Evolutionary conservation across 352 stramenopile species (phyloP).

Genomic region (Phytopythium helicoides): DNA sequence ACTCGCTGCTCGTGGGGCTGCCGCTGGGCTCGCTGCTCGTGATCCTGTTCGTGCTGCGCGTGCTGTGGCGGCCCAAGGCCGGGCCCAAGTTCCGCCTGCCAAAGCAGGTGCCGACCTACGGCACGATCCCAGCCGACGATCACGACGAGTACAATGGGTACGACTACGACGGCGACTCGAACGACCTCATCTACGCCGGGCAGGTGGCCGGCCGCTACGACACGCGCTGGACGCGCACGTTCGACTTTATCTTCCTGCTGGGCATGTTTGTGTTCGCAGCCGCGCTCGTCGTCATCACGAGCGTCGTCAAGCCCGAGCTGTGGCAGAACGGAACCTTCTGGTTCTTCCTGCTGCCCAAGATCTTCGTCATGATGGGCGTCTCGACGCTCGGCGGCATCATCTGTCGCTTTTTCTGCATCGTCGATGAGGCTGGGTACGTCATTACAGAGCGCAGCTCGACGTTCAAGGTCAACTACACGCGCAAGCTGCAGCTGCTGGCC

Average conservation of each 20-base stretch:
- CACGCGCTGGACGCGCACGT: slow-evolving; percentile 80
- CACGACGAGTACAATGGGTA: slow-evolving; percentile 37
- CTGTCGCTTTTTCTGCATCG: slow-evolving; percentile 75
- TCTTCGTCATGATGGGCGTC: slow-evolving; percentile 80
- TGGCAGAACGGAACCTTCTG: slow-evolving; percentile 75
- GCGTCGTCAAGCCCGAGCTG: slow-evolving; percentile 49
- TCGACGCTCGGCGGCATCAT: slow-evolving; percentile 69
- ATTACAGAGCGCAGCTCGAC: slow-evolving; percentile 81
- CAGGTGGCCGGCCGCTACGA: slow-evolving; percentile 80
- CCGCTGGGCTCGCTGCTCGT: slow-evolving; percentile 56
- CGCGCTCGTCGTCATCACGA: slow-evolving; percentile 53
- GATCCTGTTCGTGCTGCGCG: slow-evolving; percentile 59
- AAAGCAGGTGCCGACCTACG: slow-evolving; percentile 80
- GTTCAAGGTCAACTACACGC: slow-evolving; percentile 90
- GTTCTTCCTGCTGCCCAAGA: slow-evolving; percentile 75
- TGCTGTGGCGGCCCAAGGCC: slow-evolving; percentile 69
- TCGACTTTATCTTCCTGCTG: slow-evolving; percentile 79
- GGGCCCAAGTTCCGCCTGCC: slow-evolving; percentile 78
- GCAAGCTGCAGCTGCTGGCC: slow-evolving; percentile 82
- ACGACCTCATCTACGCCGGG: slow-evolving; percentile 81
- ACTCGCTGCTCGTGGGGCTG: slow-evolving; percentile 63
- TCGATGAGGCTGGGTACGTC: slow-evolving; percentile 82
- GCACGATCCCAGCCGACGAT: slow-evolving; percentile 60
- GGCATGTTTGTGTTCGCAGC: slow-evolving; percentile 54
- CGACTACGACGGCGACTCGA: slow-evolving; percentile 77